Conservation (phyloP, 2,329 filamentous ascomycete species). For the Drechslera avenae region DNA sequence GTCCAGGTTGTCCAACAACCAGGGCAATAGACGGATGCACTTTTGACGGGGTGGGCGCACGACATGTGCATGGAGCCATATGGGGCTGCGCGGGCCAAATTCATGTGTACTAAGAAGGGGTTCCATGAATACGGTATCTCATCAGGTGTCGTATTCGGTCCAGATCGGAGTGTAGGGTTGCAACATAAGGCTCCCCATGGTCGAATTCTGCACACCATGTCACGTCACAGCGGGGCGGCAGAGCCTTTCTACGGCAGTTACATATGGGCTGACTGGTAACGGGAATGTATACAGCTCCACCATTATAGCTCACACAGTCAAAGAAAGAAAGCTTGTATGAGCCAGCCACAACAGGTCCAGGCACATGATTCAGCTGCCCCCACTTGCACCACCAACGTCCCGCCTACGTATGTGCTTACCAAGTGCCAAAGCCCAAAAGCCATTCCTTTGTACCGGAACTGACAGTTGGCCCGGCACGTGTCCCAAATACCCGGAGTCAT, state of each 20-base stretch:
- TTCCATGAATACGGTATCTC: neutral
- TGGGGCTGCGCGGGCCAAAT: conserved; percentile 17
- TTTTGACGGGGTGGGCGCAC: conserved; percentile 22
- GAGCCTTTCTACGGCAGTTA: neutral
- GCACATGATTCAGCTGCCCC: neutral
- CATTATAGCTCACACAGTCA: conserved; percentile 3
- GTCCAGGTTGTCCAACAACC: conserved; percentile 82
- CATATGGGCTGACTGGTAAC: neutral
- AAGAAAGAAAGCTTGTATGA: neutral
- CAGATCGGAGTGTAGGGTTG: neutral
- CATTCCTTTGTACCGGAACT: conserved; percentile 4
- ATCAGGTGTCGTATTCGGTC: neutral
- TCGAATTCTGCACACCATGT: conserved; percentile 1
- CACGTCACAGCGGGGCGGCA: conserved; percentile 6
- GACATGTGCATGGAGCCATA: conserved; percentile 20
- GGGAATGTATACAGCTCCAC: neutral
- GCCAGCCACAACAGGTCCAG: conserved; percentile 5
- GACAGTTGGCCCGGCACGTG: conserved; percentile 9
- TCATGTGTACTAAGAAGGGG: conserved; percentile 9
- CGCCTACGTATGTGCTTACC: neutral
- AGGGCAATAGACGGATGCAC: conserved; percentile 25
- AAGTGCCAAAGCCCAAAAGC: neutral
- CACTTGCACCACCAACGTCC: conserved; percentile 4
- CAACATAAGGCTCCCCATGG: conserved; percentile 1
- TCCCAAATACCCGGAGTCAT: neutral